Evolutionary conservation across 176 grass and related monocot species (phyloP).

Genomic region (Luzula sylvatica): DNA sequence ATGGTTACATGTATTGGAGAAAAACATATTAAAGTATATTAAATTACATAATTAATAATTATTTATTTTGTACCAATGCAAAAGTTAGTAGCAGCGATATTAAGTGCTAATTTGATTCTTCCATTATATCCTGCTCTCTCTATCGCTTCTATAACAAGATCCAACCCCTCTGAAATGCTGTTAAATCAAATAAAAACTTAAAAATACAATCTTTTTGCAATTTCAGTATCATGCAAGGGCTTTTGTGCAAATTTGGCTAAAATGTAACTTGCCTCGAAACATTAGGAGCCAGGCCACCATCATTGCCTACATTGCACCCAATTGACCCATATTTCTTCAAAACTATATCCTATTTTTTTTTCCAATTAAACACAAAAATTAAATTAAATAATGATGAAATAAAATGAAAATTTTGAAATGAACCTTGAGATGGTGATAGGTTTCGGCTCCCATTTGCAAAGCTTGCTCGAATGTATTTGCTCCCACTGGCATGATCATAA

Average conservation of each 20-base stretch:
- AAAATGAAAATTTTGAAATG: too few species aligned
- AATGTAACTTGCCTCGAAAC: constrained; percentile 64
- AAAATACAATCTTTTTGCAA: constrained; percentile 23
- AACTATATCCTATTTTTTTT: constrained; percentile 76
- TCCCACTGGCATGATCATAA: constrained; percentile 88
- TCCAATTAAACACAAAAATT: constrained; percentile 6
- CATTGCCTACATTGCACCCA: constrained; percentile 72
- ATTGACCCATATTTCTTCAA: constrained; percentile 49
- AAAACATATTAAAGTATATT: constrained; percentile 9
- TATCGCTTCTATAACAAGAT: constrained; percentile 92
- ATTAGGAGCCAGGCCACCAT: constrained; percentile 95
- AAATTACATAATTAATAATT: background rate
- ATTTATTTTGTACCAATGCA: constrained; percentile 52
- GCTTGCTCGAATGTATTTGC: constrained; percentile 87
- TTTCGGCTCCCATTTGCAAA: constrained; percentile 89
- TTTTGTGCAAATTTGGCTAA: background rate
- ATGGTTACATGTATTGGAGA: constrained; percentile 10
- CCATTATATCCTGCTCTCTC: constrained; percentile 89
- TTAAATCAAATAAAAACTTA: constrained; percentile 19
- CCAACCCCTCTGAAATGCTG: constrained; percentile 80
- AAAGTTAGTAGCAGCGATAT: constrained; percentile 90
- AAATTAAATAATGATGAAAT: too few species aligned
- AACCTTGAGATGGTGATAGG: constrained; percentile 98
- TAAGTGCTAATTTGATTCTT: constrained; percentile 80
- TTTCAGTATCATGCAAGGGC: background rate